Evolutionary conservation across 1,139 yeast genomes (phyloP).

Genomic region (Scheffersomyces illinoinensis): DNA sequence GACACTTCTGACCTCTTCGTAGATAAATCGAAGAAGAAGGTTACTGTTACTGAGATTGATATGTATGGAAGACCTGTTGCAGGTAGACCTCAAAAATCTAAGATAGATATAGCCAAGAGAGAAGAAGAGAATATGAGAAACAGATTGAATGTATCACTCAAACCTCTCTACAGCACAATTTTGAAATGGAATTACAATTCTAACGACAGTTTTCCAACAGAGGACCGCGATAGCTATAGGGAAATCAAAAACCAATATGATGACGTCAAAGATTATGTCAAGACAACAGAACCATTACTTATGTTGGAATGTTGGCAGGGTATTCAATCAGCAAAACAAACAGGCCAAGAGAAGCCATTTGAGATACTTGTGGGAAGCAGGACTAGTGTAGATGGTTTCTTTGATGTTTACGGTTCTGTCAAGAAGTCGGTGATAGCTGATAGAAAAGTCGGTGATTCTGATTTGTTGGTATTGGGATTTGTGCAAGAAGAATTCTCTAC

Average conservation of each 20-base stretch:
- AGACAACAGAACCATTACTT: conserved; percentile 74
- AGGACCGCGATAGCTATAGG: conserved; percentile 39
- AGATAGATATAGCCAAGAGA: conserved; percentile 45
- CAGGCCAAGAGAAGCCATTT: conserved; percentile 66
- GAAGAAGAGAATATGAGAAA: conserved; percentile 80
- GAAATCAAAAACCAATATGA: conserved; percentile 45
- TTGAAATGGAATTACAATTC: conserved; percentile 77
- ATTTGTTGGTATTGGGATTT: conserved; percentile 68
- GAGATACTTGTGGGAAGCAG: conserved; percentile 73
- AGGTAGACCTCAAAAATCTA: conserved; percentile 13
- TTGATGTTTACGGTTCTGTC: conserved; percentile 83
- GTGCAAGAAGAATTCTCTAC: conserved; percentile 25
- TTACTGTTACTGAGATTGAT: conserved; percentile 42
- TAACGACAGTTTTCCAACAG: conserved; percentile 56
- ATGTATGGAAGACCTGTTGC: conserved; percentile 36
- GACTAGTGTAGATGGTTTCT: conserved; percentile 80
- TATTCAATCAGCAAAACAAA: conserved; percentile 68
- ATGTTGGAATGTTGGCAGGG: conserved; percentile 95
- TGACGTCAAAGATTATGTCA: conserved; percentile 63
- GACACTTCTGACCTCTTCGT: conserved; percentile 46
- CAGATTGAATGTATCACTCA: conserved; percentile 75
- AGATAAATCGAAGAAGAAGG: conserved; percentile 31
- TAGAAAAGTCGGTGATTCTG: conserved; percentile 68
- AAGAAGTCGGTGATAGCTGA: conserved; percentile 53
- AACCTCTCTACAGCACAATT: conserved; percentile 69